phyloP scores from a whole-genome alignment of 352 stramenopile species.

The Stephanocyclus meneghinianus region DNA sequence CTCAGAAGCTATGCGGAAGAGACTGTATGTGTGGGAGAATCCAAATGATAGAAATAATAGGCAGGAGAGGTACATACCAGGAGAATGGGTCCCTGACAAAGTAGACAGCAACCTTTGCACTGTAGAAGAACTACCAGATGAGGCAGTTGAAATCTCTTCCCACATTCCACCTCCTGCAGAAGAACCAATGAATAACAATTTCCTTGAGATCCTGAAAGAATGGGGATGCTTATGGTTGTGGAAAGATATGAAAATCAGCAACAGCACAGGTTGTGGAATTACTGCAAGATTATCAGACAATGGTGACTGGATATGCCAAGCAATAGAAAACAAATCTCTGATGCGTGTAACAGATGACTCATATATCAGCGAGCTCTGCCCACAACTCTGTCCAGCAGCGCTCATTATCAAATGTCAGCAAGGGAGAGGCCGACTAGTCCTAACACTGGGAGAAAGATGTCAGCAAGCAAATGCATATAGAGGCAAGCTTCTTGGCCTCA shows the following conservation, averaged over 20 bases:
- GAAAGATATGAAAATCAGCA: not conserved
- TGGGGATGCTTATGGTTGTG: slow-evolving; percentile 4
- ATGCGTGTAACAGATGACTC: slow-evolving; percentile 10
- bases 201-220: not conserved
- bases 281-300: not conserved
- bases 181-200: not conserved
- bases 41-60: not conserved
- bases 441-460: not conserved
- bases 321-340: not conserved
- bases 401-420: not conserved
- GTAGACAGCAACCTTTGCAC: not conserved
- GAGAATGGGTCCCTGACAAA: not conserved
- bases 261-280: not conserved
- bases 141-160: not conserved
- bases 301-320: not conserved
- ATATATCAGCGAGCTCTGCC: slow-evolving; percentile 1
- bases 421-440: not conserved
- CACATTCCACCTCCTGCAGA: not conserved
- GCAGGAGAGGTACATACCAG: too few species aligned
- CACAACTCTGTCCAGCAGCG: slow-evolving; percentile 1
- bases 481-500: slow-evolving; percentile 7
- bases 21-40: not conserved
- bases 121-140: not conserved
- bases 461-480: not conserved
- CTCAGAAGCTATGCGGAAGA: not conserved